These are phyloP conservation scores for Leucosporidium scottii DNA, from an alignment of 768 basidiomycete genomes.

Conservation along the genomic window DNA sequence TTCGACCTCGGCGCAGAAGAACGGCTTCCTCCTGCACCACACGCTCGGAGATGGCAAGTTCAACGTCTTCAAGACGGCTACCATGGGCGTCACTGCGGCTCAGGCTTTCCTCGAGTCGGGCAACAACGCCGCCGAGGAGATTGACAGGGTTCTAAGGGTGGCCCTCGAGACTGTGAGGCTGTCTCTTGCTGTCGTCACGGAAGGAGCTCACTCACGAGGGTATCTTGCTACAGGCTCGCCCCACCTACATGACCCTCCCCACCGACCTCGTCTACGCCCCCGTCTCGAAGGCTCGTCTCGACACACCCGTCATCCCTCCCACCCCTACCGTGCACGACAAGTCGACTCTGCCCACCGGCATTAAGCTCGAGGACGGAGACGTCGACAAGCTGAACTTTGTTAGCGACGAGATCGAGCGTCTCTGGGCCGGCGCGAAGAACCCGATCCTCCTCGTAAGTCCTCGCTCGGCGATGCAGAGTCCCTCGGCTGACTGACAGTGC, in stretches of 20 bases:
- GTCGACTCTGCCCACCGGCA: constrained; percentile 19
- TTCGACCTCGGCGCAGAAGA: constrained; percentile 62
- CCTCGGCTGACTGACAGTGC: no score
- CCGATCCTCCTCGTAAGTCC: constrained; percentile 59
- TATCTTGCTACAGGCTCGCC: constrained; percentile 54
- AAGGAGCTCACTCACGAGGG: constrained; percentile 1
- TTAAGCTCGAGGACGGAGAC: constrained; percentile 12
- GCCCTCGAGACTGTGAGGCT: constrained; percentile 39
- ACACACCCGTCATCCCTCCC: constrained; percentile 17
- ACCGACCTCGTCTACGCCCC: constrained; percentile 64
- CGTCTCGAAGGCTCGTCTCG: constrained; percentile 19
- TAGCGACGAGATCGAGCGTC: constrained; percentile 61
- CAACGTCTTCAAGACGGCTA: constrained; percentile 69
- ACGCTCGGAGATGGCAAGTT: constrained; percentile 80
- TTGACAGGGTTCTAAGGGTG: constrained; percentile 67
- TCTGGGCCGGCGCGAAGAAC: constrained; percentile 55
- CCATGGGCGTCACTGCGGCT: constrained; percentile 64
- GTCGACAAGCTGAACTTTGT: constrained; percentile 55
- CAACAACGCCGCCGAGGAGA: constrained; percentile 56
- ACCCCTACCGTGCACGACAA: constrained; percentile 8
- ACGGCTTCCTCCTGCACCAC: constrained; percentile 71
- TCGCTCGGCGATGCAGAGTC: no score
- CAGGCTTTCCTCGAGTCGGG: constrained; percentile 57
- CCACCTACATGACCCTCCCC: constrained; percentile 79
- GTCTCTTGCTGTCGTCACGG: no score